Percentiles rank a stretch among this genome's conserved stretches.
Conservation (phyloP, 2,329 filamentous ascomycete species). For the Curvularia verruculosa region DNA sequence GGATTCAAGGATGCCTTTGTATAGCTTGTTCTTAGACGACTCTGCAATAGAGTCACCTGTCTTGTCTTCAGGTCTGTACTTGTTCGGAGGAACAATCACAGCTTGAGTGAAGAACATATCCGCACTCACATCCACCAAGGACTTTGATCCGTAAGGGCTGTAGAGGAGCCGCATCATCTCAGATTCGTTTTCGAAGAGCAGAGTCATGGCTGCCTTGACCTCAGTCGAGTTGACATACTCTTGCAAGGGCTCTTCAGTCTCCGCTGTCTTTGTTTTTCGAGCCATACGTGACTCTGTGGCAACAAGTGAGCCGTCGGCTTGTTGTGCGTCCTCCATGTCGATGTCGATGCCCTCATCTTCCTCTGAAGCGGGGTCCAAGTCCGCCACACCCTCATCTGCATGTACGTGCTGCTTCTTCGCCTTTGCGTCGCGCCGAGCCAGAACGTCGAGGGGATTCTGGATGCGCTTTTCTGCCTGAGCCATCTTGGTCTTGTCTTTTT, state of each 20-base stretch:
- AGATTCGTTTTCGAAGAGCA: constrained; percentile 86
- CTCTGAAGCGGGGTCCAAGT: constrained; percentile 58
- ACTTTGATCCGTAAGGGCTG: constrained; percentile 71
- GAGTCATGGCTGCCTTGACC: constrained; percentile 75
- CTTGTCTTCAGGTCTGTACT: constrained; percentile 83
- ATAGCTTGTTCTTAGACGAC: constrained; percentile 84
- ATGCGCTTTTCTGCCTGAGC: constrained; percentile 69
- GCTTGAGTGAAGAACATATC: constrained; percentile 95
- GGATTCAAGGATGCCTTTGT: constrained; percentile 80
- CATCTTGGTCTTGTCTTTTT: constrained; percentile 81
- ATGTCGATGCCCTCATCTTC: constrained; percentile 51
- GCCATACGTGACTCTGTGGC: constrained; percentile 53
- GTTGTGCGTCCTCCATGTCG: constrained; percentile 43
- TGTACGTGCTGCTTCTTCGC: constrained; percentile 54
- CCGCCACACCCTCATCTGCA: constrained; percentile 73
- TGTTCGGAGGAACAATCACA: constrained; percentile 88
- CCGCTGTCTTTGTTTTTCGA: constrained; percentile 47
- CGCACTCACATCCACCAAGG: constrained; percentile 62
- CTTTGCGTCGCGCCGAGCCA: constrained; percentile 56
- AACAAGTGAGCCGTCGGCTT: constrained; percentile 59
- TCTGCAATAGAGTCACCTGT: constrained; percentile 86
- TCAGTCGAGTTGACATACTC: constrained; percentile 83
- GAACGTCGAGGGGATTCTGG: constrained; percentile 71
- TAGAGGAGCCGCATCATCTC: constrained; percentile 87
- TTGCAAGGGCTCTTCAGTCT: constrained; percentile 56